phyloP scores from a whole-genome alignment of 345 rosid species.

The Euclidium syriacum region DNA sequence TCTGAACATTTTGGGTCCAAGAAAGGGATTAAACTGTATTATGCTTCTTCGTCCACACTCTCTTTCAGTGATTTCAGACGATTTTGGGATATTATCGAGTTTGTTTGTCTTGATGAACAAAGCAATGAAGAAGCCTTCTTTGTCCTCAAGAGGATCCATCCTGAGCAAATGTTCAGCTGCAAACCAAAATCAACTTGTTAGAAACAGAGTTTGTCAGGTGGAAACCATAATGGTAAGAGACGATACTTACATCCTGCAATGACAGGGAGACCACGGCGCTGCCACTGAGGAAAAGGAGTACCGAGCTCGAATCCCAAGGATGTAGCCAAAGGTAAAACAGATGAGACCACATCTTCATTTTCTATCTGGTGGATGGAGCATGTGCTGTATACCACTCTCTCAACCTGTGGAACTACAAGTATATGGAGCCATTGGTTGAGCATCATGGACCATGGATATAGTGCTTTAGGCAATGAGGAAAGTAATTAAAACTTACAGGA shows the following conservation, averaged over 20 bases:
- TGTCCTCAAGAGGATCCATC: conserved; percentile 43
- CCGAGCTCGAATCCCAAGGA: conserved; percentile 49
- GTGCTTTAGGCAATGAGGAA: background rate
- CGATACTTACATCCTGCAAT: conserved; percentile 55
- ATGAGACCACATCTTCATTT: conserved; percentile 75
- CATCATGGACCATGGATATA: background rate
- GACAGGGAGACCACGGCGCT: conserved; percentile 65
- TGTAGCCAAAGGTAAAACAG: conserved; percentile 46
- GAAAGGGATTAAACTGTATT: background rate
- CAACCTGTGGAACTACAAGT: conserved; percentile 31
- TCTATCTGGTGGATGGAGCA: conserved; percentile 86
- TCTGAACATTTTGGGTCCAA: conserved; percentile 31
- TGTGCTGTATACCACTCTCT: conserved; percentile 72
- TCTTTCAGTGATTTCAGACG: background rate
- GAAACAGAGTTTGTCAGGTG: background rate
- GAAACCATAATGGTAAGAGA: background rate
- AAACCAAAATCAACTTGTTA: conserved; percentile 38
- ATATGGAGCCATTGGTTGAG: background rate
- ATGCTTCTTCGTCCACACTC: background rate
- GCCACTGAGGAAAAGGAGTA: conserved; percentile 75
- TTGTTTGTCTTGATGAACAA: conserved; percentile 39
- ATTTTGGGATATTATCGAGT: background rate
- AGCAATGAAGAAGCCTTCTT: conserved; percentile 87
- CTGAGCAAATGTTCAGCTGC: conserved; percentile 33
- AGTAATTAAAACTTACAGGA: conserved; percentile 48